Percentiles rank a stretch among this genome's conserved stretches.
Conservation (phyloP, 352 stramenopile species). For the Globisporangium recalcitrans region DNA sequence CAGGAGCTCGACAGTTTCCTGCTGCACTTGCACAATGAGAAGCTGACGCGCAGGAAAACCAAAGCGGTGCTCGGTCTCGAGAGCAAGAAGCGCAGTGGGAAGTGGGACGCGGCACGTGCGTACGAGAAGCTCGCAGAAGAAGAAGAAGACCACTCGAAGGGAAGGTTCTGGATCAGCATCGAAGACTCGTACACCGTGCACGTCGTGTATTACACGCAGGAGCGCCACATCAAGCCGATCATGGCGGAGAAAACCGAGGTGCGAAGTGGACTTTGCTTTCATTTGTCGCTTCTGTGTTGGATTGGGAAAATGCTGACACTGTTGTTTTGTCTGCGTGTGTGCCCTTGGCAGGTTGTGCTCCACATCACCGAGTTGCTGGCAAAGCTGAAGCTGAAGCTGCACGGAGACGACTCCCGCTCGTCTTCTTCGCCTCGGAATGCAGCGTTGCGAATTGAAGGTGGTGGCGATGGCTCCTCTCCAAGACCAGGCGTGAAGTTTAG, state of each 20-base stretch:
- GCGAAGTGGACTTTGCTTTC: constrained; percentile 2
- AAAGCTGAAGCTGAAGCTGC: constrained; percentile 30
- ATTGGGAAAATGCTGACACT: not conserved
- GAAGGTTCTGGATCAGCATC: constrained; percentile 71
- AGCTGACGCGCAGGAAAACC: constrained; percentile 25
- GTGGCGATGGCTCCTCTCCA: not conserved
- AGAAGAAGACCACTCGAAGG: constrained; percentile 24
- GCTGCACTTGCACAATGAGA: constrained; percentile 30
- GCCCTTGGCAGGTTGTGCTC: constrained; percentile 39
- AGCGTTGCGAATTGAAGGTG: not conserved
- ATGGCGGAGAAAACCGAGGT: constrained; percentile 74
- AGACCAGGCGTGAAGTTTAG: constrained; percentile 1
- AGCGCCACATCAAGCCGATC: constrained; percentile 54
- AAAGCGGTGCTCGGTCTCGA: constrained; percentile 42
- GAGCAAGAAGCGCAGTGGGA: constrained; percentile 26
- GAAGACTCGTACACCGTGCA: constrained; percentile 62
- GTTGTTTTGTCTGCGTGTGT: not conserved
- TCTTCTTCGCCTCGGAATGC: not conserved
- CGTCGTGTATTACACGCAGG: constrained; percentile 70
- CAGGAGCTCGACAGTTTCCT: constrained; percentile 64
- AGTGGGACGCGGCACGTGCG: constrained; percentile 37
- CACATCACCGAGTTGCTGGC: constrained; percentile 49
- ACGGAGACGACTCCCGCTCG: constrained; percentile 16
- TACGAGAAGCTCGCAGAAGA: constrained; percentile 27
- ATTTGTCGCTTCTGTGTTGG: not conserved